Conservation (phyloP, 371 early-diverging fungal species). For the Rhizopus delemar region DNA sequence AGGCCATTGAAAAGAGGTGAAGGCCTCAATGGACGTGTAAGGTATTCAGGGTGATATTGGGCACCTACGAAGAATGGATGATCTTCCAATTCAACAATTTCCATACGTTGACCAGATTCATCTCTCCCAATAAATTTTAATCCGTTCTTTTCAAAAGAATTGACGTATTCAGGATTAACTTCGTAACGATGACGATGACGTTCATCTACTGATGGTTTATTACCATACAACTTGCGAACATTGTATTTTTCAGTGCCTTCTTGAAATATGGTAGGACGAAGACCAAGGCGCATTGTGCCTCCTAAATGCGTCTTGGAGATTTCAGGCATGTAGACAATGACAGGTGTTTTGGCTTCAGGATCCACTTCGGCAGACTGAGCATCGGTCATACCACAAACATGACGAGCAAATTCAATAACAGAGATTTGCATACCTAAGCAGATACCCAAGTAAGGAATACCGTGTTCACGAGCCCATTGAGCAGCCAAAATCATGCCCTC, state of each 20-base stretch:
- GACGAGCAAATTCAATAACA: constrained; percentile 97
- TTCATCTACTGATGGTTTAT: constrained; percentile 73
- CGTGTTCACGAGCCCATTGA: constrained; percentile 97
- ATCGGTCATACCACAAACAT: constrained; percentile 83
- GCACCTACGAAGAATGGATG: constrained; percentile 97
- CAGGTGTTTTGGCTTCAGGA: constrained; percentile 68
- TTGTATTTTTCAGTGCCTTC: constrained; percentile 57
- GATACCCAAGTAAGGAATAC: constrained; percentile 97
- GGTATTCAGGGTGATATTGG: constrained; percentile 99
- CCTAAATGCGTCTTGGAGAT: constrained; percentile 94
- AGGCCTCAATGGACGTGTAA: constrained; percentile 92
- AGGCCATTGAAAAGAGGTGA: constrained; percentile 94
- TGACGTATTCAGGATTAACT: constrained; percentile 88
- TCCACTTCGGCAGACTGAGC: constrained; percentile 91
- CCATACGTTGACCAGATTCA: constrained; percentile 95
- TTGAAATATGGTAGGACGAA: constrained; percentile 85
- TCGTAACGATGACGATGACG: constrained; percentile 99
- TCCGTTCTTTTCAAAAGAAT: constrained; percentile 82
- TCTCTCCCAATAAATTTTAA: constrained; percentile 93
- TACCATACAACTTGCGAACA: constrained; percentile 74
- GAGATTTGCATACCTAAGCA: constrained; percentile 99
- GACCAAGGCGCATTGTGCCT: constrained; percentile 96
- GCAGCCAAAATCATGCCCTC: constrained; percentile 98
- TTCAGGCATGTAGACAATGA: constrained; percentile 97
- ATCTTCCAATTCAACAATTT: constrained; percentile 89